phyloP scores from a whole-genome alignment of 371 early-diverging fungal species.

The Rhizopus delemar region DNA sequence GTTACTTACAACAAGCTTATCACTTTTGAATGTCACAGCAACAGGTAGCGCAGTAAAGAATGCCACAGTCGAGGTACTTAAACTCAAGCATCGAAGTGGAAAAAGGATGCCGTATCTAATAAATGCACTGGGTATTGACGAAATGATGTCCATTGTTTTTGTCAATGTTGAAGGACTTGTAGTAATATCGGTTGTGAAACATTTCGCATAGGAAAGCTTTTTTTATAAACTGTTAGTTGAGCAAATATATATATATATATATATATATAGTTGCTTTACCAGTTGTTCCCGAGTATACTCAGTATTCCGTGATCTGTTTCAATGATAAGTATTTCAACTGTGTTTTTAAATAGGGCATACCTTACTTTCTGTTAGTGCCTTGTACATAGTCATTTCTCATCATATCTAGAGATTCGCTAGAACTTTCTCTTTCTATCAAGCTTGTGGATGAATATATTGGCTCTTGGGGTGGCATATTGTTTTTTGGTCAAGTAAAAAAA shows the following conservation, averaged over 20 bases:
- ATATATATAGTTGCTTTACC: constrained; percentile 21
- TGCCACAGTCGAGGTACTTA: constrained; percentile 33
- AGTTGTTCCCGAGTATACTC: constrained; percentile 44
- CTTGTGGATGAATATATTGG: background rate
- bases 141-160: constrained; percentile 5
- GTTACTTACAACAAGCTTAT: constrained; percentile 33
- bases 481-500: background rate
- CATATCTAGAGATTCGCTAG: constrained; percentile 22
- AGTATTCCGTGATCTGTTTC: constrained; percentile 21
- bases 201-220: constrained; percentile 40
- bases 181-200: constrained; percentile 21
- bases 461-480: constrained; percentile 23
- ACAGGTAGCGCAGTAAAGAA: constrained; percentile 42
- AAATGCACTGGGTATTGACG: constrained; percentile 30
- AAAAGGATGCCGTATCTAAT: constrained; percentile 42
- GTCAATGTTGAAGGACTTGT: background rate
- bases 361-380: constrained; percentile 22
- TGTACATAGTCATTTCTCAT: constrained; percentile 25
- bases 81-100: constrained; percentile 29
- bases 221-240: background rate
- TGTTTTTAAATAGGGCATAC: background rate
- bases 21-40: constrained; percentile 35
- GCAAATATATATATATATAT: background rate
- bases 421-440: constrained; percentile 2
- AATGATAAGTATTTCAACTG: background rate